These are phyloP conservation scores for Dactylonectria estremocensis DNA, from an alignment of 2,329 filamentous ascomycete species.

Conservation along the genomic window DNA sequence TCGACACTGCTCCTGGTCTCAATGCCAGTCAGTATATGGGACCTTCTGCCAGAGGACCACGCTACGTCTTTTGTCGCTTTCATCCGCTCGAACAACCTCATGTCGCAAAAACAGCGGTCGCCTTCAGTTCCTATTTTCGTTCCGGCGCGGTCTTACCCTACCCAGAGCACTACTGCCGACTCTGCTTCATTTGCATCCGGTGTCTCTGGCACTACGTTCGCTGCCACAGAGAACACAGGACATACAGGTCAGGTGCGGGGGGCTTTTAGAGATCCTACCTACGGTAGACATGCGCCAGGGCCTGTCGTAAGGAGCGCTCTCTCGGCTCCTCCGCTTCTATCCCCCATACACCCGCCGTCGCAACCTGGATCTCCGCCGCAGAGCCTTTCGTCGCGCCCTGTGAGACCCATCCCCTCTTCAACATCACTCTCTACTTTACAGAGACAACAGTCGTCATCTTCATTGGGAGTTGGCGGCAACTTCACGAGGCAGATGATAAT, in stretches of 20 bases:
- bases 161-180: conserved; percentile 40
- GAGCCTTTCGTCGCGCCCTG: conserved; percentile 33
- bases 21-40: conserved; percentile 73
- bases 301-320: conserved; percentile 28
- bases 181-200: conserved; percentile 51
- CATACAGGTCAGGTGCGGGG: conserved; percentile 38
- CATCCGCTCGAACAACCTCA: conserved; percentile 71
- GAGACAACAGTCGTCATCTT: conserved; percentile 40
- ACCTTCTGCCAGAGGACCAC: conserved; percentile 70
- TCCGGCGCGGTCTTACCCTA: conserved; percentile 41
- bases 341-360: conserved; percentile 35
- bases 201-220: conserved; percentile 54
- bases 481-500: conserved; percentile 60
- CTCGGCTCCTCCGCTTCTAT: conserved; percentile 40
- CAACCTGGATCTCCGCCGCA: conserved; percentile 43
- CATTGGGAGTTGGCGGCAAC: conserved; percentile 39
- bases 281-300: conserved; percentile 34
- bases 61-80: conserved; percentile 73
- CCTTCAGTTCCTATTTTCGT: conserved; percentile 43
- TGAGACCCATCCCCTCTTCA: conserved; percentile 43
- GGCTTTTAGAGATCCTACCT: conserved; percentile 41
- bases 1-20: conserved; percentile 72
- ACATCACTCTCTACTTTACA: conserved; percentile 44
- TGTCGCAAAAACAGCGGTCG: conserved; percentile 50
- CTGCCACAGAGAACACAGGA: conserved; percentile 48